Evolutionary conservation across 2,329 filamentous ascomycete genomes (phyloP).

Genomic region (Alternaria incomplexa): DNA sequence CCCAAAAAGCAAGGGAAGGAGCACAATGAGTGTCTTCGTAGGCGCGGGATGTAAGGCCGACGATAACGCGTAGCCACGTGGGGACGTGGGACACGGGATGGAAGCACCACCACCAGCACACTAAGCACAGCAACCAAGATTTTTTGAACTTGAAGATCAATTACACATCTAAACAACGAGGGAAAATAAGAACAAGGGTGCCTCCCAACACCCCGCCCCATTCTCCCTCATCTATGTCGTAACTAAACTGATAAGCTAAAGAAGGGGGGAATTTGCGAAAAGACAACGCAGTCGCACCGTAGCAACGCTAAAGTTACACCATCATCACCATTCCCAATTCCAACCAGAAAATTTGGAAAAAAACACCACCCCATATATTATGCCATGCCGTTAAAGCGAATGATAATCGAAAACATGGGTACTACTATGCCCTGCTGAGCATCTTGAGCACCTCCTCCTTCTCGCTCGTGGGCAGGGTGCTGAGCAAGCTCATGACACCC

Average conservation of each 20-base stretch:
- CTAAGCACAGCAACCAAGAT: background rate
- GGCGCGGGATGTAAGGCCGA: background rate
- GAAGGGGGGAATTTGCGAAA: constrained; percentile 8
- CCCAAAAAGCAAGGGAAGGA: background rate
- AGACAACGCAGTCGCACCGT: background rate
- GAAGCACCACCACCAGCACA: background rate
- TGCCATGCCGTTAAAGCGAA: constrained; percentile 9
- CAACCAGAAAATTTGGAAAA: background rate
- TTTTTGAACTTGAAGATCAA: constrained; percentile 2
- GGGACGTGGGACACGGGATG: background rate
- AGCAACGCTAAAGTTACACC: constrained; percentile 16
- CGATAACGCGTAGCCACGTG: background rate
- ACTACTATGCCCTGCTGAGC: constrained; percentile 49
- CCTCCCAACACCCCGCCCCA: constrained; percentile 22
- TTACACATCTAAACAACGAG: background rate
- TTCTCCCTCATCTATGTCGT: background rate
- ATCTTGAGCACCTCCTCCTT: constrained; percentile 79
- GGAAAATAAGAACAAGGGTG: constrained; percentile 3
- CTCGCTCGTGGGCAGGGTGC: constrained; percentile 86
- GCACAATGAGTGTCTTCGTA: background rate
- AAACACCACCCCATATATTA: constrained; percentile 12
- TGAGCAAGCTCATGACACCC: constrained; percentile 84
- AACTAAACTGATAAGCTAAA: constrained; percentile 6
- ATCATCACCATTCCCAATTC: constrained; percentile 1
- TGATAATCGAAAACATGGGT: constrained; percentile 4